Evolutionary conservation across 2,329 filamentous ascomycete genomes (phyloP).

Genomic region (Seiridium unicorne): DNA sequence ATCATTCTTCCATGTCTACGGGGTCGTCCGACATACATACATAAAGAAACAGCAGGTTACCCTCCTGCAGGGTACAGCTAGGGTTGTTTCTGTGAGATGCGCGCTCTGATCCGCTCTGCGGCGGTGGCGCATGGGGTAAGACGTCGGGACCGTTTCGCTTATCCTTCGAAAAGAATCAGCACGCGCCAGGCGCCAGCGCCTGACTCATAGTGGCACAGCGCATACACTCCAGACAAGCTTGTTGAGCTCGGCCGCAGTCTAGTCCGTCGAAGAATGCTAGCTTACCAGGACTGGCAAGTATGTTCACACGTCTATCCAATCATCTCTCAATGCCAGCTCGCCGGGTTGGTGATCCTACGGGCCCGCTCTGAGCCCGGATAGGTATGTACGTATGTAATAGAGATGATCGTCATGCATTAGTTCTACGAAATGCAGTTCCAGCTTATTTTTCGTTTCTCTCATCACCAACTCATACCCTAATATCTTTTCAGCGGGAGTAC

Average conservation of each 20-base stretch:
- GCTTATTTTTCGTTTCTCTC: neutral
- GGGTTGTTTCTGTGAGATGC: neutral
- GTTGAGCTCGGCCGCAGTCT: neutral
- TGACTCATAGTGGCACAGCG: neutral
- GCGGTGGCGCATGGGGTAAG: neutral
- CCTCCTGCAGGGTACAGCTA: neutral
- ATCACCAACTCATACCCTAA: neutral
- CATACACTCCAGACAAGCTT: too few relatives aligned
- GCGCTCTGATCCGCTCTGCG: neutral
- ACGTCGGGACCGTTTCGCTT: neutral
- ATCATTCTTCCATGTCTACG: too few relatives aligned
- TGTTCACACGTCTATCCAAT: neutral
- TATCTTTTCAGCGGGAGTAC: neutral
- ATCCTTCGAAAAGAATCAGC: neutral
- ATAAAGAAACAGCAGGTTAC: too few relatives aligned
- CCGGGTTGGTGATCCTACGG: neutral
- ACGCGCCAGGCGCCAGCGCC: neutral
- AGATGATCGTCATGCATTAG: neutral
- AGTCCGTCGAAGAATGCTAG: neutral
- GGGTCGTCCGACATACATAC: too few relatives aligned
- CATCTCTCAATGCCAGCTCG: neutral
- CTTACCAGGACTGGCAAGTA: neutral
- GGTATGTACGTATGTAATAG: neutral
- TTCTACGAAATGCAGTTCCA: neutral
- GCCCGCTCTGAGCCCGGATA: neutral